Base-by-base conservation (phyloP, 257 asterid genomes). In the Craterostigma plantagineum region DNA sequence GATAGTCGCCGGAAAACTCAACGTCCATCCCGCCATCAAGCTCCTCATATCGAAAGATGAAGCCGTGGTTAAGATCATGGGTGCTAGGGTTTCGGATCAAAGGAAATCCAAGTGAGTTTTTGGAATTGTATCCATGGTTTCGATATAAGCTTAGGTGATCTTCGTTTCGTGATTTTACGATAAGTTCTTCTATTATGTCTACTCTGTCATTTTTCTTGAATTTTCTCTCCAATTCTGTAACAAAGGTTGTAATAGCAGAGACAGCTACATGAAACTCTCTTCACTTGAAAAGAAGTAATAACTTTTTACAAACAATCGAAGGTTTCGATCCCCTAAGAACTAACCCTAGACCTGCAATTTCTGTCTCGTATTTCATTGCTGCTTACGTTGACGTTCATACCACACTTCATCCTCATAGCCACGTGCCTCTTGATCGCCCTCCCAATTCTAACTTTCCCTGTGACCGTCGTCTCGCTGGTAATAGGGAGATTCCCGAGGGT, bases 1-100 rank as follows among this genome's bases (percentile, higher is more conserved):
- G 69, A 53, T 90, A 34, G 57, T 71, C 23, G 80, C 82, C 27
- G 79, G 92, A 1, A 65, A 83, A 46, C 87, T 90, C 42, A 80
- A 66, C 7, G 92, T 90, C 33, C 99, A 90, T 65, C 92, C 99
- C 8, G 92, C 90, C 54, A 58, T 83, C 30, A 75, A 65, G 75
- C 78, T 80, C 35, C 64, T 67, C 9, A 16, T 16, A 11, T 16
- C 36, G 5, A 49, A 36, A 16, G 45, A 38, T 18, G 45, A 38
- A 9, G 18, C 54, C 2, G 33, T 49, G 7, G n/a, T 14, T 18
- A 49, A 36, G 49, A 44, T 53, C 16, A 43, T 43, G 58, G 58
- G 58, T 0, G 50, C 58, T 35, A 16, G 58, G 45, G 58, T 35
- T 18, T 53, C 44, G 6, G 58, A 44, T 35, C 58, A 43, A 4